phyloP scores from a whole-genome alignment of 2,329 filamentous ascomycete species.

The Cadophora gregata region DNA sequence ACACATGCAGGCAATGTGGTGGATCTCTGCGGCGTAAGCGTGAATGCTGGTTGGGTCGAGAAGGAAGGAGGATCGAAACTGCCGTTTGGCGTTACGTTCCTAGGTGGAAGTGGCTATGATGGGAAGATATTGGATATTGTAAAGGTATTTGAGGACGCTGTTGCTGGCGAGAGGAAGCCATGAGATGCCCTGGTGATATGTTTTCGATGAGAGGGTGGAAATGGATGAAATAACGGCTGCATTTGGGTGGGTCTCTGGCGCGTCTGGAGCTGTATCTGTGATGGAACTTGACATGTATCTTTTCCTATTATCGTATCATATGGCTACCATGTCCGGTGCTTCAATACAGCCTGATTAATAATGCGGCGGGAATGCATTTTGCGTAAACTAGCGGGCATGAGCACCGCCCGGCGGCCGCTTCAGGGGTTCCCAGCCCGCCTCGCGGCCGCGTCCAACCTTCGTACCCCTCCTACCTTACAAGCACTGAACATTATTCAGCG shows the following conservation, averaged over 20 bases:
- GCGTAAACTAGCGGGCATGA: not conserved
- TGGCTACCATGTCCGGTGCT: not conserved
- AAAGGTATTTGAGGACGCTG: slow-evolving; percentile 42
- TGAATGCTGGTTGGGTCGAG: slow-evolving; percentile 38
- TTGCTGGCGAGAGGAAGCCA: slow-evolving; percentile 48
- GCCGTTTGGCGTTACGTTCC: slow-evolving; percentile 49
- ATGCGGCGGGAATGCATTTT: too few relatives aligned
- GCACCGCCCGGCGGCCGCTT: not conserved
- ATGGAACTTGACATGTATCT: not conserved
- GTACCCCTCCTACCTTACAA: not conserved
- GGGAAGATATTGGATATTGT: slow-evolving; percentile 46
- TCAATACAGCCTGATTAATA: not conserved
- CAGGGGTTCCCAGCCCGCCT: not conserved
- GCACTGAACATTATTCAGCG: not conserved
- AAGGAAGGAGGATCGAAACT: slow-evolving; percentile 34
- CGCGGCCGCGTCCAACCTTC: not conserved
- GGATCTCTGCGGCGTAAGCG: slow-evolving; percentile 55
- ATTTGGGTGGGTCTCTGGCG: not conserved
- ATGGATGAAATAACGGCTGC: not conserved
- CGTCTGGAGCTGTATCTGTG: not conserved
- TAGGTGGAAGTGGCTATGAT: slow-evolving; percentile 47
- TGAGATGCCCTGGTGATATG: not conserved
- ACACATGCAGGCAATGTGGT: slow-evolving; percentile 62
- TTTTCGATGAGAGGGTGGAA: not conserved
- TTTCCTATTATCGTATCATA: not conserved